phyloP scores from a whole-genome alignment of 108 stramenopile genomes.

The Hondaea fermentalgiana region DNA sequence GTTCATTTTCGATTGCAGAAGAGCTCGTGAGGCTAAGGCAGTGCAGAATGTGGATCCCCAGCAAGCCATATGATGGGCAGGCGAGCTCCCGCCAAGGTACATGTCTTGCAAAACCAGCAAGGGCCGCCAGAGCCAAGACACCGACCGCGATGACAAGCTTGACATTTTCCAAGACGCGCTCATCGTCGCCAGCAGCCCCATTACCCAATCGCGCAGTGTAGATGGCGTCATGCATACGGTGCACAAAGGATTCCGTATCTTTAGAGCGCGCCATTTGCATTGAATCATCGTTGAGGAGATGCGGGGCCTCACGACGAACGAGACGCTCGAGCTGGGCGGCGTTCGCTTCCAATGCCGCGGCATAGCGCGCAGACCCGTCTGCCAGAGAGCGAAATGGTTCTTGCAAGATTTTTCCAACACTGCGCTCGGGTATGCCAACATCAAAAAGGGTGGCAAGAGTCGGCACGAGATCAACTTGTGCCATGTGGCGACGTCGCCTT shows the following conservation, averaged over 20 bases:
- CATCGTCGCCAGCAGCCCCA: neutral
- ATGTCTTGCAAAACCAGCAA: neutral
- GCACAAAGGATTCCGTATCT: neutral
- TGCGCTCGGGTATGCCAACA: neutral
- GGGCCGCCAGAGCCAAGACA: neutral
- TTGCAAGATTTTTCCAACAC: neutral
- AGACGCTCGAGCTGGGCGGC: neutral
- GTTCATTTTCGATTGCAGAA: conserved; percentile 1
- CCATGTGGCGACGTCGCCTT: neutral
- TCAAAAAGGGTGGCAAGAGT: neutral
- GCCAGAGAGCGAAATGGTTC: neutral
- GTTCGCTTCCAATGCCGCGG: neutral
- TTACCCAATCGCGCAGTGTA: neutral
- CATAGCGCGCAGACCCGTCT: neutral
- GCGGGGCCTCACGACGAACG: neutral
- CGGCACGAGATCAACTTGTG: neutral
- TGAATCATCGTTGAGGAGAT: neutral
- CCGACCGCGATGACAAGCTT: neutral
- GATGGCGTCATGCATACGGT: neutral
- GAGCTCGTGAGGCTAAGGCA: neutral
- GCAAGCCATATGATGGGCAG: neutral
- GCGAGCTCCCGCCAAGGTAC: neutral
- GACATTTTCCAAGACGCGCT: neutral
- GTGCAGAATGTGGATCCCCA: neutral
- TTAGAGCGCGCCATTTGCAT: neutral